Percentiles rank a stretch among this genome's conserved stretches.
phyloP scores from a whole-genome alignment of 257 asterid genomes.

The Lycium barbarum region DNA sequence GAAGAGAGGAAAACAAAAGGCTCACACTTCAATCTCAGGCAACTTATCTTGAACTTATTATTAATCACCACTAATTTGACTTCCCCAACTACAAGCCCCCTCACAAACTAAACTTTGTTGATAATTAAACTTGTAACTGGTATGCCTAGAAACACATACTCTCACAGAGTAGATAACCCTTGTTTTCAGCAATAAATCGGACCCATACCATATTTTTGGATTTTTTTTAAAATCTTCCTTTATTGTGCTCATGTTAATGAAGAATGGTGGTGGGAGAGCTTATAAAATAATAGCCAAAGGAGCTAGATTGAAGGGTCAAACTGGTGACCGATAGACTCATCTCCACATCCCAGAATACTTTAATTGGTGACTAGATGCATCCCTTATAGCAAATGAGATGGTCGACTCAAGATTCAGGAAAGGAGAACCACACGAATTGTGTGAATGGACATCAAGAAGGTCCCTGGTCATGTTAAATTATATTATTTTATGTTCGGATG shows the following conservation, averaged over 20 bases:
- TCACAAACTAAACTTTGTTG: background rate
- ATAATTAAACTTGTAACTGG: background rate
- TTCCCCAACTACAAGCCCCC: background rate
- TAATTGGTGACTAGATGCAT: slow-evolving; percentile 22
- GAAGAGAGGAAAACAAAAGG: background rate
- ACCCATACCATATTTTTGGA: background rate
- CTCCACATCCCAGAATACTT: background rate
- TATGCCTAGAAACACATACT: slow-evolving; percentile 17
- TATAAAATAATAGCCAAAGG: slow-evolving; percentile 10
- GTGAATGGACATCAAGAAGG: slow-evolving; percentile 19
- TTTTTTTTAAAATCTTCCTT: background rate
- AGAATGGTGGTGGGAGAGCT: slow-evolving; percentile 15
- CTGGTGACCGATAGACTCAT: slow-evolving; percentile 3
- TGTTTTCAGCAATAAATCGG: slow-evolving; percentile 20
- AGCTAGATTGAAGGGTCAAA: slow-evolving; percentile 6
- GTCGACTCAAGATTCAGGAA: background rate
- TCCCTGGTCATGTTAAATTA: background rate
- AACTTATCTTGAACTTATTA: slow-evolving; percentile 15
- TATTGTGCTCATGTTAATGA: background rate
- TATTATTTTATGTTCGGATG: background rate
- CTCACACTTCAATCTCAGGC: background rate
- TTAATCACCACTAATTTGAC: slow-evolving; percentile 18
- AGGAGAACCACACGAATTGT: background rate
- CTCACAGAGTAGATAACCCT: background rate
- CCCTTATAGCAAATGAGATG: slow-evolving; percentile 1